Conservation (phyloP, 768 basidiomycete genomes). For the Auriculariales sp. region DNA sequence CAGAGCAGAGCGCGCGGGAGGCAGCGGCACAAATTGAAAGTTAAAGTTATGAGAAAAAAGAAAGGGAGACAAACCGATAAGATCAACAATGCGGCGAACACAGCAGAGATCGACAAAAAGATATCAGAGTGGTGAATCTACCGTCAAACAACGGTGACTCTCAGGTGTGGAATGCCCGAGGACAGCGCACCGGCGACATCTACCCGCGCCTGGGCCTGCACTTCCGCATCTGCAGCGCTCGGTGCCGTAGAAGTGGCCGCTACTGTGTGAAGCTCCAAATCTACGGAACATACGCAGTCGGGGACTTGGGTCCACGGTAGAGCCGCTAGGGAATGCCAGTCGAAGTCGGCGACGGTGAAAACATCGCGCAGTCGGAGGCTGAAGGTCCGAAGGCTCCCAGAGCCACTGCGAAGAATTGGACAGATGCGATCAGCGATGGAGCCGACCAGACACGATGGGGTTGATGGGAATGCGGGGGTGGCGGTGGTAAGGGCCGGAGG, state of each 20-base stretch:
- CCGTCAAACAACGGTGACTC: not conserved
- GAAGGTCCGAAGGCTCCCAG: not conserved
- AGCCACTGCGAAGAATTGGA: not conserved
- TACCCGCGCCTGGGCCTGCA: not conserved
- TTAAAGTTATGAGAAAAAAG: no score
- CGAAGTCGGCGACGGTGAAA: not conserved
- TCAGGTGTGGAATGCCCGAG: not conserved
- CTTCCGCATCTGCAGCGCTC: not conserved
- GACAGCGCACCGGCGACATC: not conserved
- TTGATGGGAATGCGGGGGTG: not conserved
- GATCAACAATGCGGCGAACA: not conserved
- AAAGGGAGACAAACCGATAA: no score
- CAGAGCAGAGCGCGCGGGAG: no score
- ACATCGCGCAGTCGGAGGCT: not conserved
- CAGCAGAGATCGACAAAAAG: not conserved
- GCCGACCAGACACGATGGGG: no score
- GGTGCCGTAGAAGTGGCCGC: not conserved
- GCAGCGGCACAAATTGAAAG: no score
- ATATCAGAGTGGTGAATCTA: not conserved
- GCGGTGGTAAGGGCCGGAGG: not conserved
- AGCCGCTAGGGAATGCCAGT: not conserved
- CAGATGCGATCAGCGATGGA: not conserved
- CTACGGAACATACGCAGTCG: not conserved
- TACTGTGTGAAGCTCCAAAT: not conserved
- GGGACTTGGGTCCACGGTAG: not conserved